Evolutionary conservation across 805 yeast genomes (phyloP), one percentile per base, ranked within the genome.

Genomic region (Jamesozyma piceae): DNA sequence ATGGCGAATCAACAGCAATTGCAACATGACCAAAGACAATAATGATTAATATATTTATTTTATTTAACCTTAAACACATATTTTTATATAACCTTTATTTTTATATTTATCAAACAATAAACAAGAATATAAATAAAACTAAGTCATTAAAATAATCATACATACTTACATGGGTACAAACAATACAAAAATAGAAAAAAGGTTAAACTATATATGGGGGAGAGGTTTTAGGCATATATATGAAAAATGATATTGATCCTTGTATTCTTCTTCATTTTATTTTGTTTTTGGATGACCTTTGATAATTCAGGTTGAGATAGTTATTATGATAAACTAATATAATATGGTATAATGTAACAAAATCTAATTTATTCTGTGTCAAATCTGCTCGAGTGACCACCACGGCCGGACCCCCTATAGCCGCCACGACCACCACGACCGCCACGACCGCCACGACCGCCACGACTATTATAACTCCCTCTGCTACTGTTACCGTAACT

Each of bases 1-100:
- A 62, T 72, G 41, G 89, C 86, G 15, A 66, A 64, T 43, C 57
- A 66, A 45, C 62, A 58, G 41, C 62, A 57, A 36, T 22, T 34
- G 21, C 47, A 47, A 37, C 39, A 42, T 17, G 30, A 38, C 11
- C 43, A 40, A 28, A n/a, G 28, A 13, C 19, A 32, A 33, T 24
- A 11, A 24, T 24, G 28, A 8, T 24, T 24, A 24, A 24, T 24
- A 8, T 24, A 24, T 24, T 24, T 24, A 24, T 11, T 24, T 24
- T 24, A 24, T 11, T 8, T 8, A 24, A 8, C 11, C 28, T 24
- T 24, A 11, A 11, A 24, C 14, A 38, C 10, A 38, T 5, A 18
- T n/a, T 9, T 26, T 14, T 10, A 17, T 15, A 32, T 24, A 24
- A 24, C 6, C 11, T 24, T 32, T n/a, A 4, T 14, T 32, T 17